Percentiles rank a stretch among this genome's conserved stretches.
These are phyloP conservation scores for Epichloe festucae DNA, from an alignment of 2,329 filamentous ascomycete genomes.

Conservation along the genomic window DNA sequence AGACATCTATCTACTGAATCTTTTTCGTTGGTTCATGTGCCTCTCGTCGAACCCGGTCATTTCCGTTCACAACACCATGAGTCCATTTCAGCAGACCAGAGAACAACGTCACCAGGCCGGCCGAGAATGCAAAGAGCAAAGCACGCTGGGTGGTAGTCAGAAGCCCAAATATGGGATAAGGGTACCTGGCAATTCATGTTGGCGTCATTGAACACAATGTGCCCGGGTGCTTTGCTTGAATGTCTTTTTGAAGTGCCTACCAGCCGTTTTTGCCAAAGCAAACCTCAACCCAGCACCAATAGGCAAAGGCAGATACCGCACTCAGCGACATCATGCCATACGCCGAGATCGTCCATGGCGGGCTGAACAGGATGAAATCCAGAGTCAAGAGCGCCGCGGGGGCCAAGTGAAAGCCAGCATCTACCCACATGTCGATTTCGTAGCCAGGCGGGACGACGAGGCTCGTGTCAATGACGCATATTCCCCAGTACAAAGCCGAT, in stretches of 20 bases:
- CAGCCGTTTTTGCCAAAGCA: slow-evolving; percentile 56
- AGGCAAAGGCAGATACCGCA: slow-evolving; percentile 46
- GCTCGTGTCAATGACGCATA: no score
- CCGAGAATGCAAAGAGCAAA: slow-evolving; percentile 56
- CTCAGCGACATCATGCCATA: slow-evolving; percentile 47
- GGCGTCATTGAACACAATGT: background rate
- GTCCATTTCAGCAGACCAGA: slow-evolving; percentile 57
- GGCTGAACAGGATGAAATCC: slow-evolving; percentile 10
- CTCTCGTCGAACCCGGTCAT: slow-evolving; percentile 22
- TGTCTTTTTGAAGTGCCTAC: slow-evolving; percentile 24
- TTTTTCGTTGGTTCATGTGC: slow-evolving; percentile 20
- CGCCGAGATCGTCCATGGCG: slow-evolving; percentile 52
- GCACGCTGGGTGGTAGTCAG: slow-evolving; percentile 53
- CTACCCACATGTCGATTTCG: no score
- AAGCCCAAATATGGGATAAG: slow-evolving; percentile 71
- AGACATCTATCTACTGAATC: slow-evolving; percentile 11
- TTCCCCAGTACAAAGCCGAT: no score
- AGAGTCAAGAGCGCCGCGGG: no score
- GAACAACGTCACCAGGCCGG: slow-evolving; percentile 56
- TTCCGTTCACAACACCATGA: slow-evolving; percentile 54
- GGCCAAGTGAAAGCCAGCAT: no score
- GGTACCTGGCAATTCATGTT: slow-evolving; percentile 43
- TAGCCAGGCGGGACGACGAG: no score
- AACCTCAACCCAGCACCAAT: slow-evolving; percentile 68
- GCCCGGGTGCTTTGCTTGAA: background rate